Evolutionary conservation across 2,329 filamentous ascomycete genomes (phyloP).

Genomic region (Colletotrichum acutatum): DNA sequence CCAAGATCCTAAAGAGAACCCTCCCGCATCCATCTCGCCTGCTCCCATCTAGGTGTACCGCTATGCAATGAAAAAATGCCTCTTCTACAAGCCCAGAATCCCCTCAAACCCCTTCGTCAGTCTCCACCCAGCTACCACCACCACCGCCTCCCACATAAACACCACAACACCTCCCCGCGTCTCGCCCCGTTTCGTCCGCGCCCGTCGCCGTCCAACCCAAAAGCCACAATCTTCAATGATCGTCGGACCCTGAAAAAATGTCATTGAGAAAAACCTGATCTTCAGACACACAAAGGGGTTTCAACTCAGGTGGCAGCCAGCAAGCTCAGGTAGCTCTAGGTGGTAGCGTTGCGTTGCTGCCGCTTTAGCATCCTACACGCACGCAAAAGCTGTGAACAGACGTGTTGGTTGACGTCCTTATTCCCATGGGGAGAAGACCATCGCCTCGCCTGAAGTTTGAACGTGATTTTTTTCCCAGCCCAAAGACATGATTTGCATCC

Average conservation of each 20-base stretch:
- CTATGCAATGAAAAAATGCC: background rate
- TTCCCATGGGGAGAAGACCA: background rate
- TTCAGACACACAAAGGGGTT: background rate
- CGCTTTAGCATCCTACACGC: background rate
- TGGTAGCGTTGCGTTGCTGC: background rate
- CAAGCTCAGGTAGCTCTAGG: background rate
- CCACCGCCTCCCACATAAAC: background rate
- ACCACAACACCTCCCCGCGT: constrained; percentile 2
- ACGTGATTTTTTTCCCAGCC: background rate
- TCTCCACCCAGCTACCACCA: background rate
- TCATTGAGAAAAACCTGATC: background rate
- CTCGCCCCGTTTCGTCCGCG: constrained; percentile 16
- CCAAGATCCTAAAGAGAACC: background rate
- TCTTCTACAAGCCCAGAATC: background rate
- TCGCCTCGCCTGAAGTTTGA: background rate
- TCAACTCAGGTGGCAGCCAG: background rate
- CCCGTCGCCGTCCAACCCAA: constrained; percentile 10
- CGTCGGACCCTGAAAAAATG: constrained; percentile 31
- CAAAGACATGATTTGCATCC: background rate
- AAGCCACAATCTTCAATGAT: constrained; percentile 32
- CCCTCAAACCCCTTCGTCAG: background rate
- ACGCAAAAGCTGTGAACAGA: too few species aligned
- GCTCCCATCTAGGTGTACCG: background rate
- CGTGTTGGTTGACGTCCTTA: too few species aligned
- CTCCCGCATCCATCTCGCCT: constrained; percentile 1